phyloP scores from a whole-genome alignment of 179 eudicot genomes.

The Vitellaria paradoxa region DNA sequence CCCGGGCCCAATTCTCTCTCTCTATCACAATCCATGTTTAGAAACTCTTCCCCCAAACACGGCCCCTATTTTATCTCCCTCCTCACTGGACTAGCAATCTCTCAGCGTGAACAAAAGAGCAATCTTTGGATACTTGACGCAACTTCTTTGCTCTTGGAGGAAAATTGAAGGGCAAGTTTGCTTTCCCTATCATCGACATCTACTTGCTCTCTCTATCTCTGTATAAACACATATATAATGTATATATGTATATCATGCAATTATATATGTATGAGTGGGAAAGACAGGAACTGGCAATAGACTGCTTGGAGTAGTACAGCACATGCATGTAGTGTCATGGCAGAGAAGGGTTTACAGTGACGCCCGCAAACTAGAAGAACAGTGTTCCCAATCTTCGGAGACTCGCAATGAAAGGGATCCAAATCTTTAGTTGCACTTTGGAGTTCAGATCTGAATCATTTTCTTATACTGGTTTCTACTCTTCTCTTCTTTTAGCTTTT shows the following conservation, averaged over 20 bases:
- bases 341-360: conserved; percentile 1
- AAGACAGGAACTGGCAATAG: background rate
- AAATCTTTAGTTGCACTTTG: background rate
- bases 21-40: background rate
- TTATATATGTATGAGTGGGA: background rate
- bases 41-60: background rate
- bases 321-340: background rate
- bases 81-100: background rate
- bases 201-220: background rate
- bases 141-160: background rate
- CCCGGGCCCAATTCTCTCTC: too few relatives aligned
- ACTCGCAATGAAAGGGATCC: conserved; percentile 3
- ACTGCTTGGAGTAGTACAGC: background rate
- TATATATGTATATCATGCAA: background rate
- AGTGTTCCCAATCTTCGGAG: background rate
- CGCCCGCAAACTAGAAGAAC: background rate
- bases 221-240: background rate
- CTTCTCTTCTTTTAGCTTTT: background rate
- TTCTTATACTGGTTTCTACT: background rate
- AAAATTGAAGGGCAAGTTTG: background rate
- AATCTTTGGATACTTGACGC: background rate
- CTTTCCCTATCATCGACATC: background rate
- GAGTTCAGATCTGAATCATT: background rate
- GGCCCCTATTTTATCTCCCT: background rate
- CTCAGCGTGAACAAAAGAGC: background rate